Evolutionary conservation across 768 basidiomycete genomes (phyloP).

Genomic region (Tulasnella sp.): DNA sequence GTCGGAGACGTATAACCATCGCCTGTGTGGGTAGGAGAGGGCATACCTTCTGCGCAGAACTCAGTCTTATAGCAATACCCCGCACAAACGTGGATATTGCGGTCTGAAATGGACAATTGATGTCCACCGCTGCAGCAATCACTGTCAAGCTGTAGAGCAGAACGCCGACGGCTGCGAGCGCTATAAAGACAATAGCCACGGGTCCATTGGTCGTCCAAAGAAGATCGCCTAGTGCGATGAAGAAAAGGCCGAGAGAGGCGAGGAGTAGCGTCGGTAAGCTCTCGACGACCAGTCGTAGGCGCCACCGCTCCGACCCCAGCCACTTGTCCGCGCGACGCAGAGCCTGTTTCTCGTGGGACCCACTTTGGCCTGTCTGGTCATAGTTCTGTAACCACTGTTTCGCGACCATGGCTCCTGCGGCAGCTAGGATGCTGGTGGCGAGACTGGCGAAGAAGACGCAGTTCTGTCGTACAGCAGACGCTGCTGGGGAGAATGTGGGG

Average conservation of each 20-base stretch:
- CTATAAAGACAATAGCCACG: neutral
- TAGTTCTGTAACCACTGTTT: slow-evolving; percentile 2
- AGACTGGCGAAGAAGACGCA: neutral
- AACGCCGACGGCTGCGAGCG: neutral
- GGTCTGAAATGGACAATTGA: neutral
- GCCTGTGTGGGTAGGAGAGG: too few species aligned
- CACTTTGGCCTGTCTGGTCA: neutral
- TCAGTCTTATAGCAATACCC: too few species aligned
- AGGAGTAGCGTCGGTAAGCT: neutral
- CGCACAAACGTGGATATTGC: too few species aligned
- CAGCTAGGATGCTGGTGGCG: neutral
- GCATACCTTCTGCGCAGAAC: too few species aligned
- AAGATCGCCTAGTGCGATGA: neutral
- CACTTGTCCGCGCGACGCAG: neutral
- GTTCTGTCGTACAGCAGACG: neutral
- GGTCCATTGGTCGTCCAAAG: neutral
- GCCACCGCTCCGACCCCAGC: neutral
- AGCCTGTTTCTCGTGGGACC: neutral
- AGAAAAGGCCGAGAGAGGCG: neutral
- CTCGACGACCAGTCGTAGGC: neutral
- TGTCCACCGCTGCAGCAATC: neutral
- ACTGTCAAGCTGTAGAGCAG: neutral
- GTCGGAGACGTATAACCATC: too few species aligned
- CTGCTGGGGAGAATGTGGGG: neutral
- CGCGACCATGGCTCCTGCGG: neutral